Evolutionary conservation across 139 green algal species (phyloP), one percentile per base, ranked within the genome.

Genomic region (Haematococcus lacustris): DNA sequence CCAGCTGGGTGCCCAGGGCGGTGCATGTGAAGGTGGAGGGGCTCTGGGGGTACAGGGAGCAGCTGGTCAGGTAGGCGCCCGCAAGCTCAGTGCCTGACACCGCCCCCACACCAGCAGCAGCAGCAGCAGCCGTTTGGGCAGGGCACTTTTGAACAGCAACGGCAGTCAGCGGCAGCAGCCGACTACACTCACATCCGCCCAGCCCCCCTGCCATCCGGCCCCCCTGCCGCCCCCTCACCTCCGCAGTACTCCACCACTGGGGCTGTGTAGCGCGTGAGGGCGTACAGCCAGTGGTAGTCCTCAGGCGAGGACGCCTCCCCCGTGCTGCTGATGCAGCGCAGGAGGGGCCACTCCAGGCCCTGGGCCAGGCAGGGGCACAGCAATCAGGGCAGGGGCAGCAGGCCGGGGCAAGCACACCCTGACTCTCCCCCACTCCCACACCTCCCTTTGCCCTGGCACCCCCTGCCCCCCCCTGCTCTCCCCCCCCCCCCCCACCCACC

Each of bases 231-330:
- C 30, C 32, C 37, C 75, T 13, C 63, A 88, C 83, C 86, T 35
- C 92, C 92, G 76, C 88, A 95, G 82, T 97, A 97, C 87, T 98
- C 93, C 0, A 98, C 85, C 1, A 97, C 81, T 0, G 93, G 93
- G 9, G 34, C 67, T 9, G 81, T 79, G 81, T 96, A 96, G 25
- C 88, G 79, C 25, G 75, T 68, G 1, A 76, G 69, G 30, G 73
- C 68, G 73, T 80, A 84, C 26, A 96, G 84, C 90, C 90, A 96
- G 23, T 88, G 82, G 76, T 88, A 93, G 79, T 94, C 89, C 23
- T 91, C 84, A 2, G 86, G 76, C 38, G 71, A 80, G 32, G 81
- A 91, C 0, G 90, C 88, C 80, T 96, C 90, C 28, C 90, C 90
- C 13, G 85, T 73, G 66, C 70, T 75, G 66, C 61, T 77, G 51